Evolutionary conservation across 306 rosid genomes (phyloP).

Genomic region (Luffa acutangula): DNA sequence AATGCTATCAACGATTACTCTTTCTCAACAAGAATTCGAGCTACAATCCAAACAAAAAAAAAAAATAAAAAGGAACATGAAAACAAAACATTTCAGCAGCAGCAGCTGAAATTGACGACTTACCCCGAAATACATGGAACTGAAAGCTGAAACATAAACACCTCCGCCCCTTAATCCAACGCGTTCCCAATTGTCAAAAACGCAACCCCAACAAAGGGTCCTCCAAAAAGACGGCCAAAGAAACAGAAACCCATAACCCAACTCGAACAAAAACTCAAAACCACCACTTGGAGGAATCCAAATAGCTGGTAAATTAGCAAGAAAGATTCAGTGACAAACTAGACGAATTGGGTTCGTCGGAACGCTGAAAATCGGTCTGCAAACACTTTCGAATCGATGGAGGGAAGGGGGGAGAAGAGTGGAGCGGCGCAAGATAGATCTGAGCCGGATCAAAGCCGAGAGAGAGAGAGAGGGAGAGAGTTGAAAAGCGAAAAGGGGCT

Average conservation of each 20-base stretch:
- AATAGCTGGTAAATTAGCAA: neutral
- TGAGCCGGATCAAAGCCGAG: constrained; percentile 47
- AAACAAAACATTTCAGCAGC: neutral
- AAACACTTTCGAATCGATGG: neutral
- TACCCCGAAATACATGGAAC: constrained; percentile 25
- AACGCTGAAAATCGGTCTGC: neutral
- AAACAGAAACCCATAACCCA: neutral
- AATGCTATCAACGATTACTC: neutral
- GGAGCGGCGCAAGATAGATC: constrained; percentile 25
- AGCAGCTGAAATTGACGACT: neutral
- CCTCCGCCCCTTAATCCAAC: neutral
- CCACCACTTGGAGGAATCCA: neutral
- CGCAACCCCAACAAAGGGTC: neutral
- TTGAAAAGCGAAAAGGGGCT: constrained; percentile 14
- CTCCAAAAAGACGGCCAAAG: neutral
- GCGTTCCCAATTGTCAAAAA: neutral
- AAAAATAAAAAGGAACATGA: neutral
- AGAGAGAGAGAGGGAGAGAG: constrained; percentile 11
- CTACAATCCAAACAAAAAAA: neutral
- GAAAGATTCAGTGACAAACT: neutral
- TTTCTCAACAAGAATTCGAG: neutral
- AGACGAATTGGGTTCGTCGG: neutral
- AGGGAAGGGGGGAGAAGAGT: constrained; percentile 11
- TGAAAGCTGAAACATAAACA: neutral
- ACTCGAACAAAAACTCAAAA: neutral